Base-by-base conservation (phyloP, 2,329 filamentous ascomycete genomes). In the Mollisiaceae sp. region DNA sequence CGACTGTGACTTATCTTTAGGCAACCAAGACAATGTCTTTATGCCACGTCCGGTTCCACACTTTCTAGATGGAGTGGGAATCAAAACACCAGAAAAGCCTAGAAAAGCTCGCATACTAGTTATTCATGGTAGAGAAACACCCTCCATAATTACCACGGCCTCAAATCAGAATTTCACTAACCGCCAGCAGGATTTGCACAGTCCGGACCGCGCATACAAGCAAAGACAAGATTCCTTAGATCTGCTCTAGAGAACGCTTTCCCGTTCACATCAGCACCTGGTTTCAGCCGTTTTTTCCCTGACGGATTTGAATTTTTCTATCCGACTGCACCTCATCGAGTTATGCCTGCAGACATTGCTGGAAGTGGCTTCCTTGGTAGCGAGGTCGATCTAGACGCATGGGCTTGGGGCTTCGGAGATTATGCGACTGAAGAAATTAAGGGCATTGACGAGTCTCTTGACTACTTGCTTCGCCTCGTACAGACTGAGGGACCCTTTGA, bases 361-460 rank as follows among this genome's bases (percentile, higher is more conserved):
- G 47, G 47, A 52, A 52, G 20, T 9, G 47, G 11, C 4, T 14
- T 22, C 4, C n/a, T 11, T 52, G 11, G n/a, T 12, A 27, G 24
- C 8, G 47, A 52, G 24, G 47, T 2, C 11, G 47, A 52, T 2
- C n/a, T 52, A 2, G 24, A 52, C 3, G 47, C 47, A 11, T 52
- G 47, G 47, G 24, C 47, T 2, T 52, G 20, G 47, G 47, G 47
- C 11, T 22, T 52, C 11, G 35, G 56, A 64, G 35, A 64, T 64
- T 64, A 64, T 24, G 59, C 59, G 24, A 64, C 15, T 20, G 47
- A 60, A 22, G 62, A 55, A 24, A 64, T 64, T 20, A 35, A 64
- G 54, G 56, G 45, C 43, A 55, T 60, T 56, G 32, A 22, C 39
- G 22, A 60, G 54, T 55, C 56, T 43, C 59, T 64, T 47, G 20